A percentile compares a stretch with the other conserved stretches of the same genome.
Evolutionary conservation across 768 basidiomycete species (phyloP).

Genomic region (Rhodosporidiobolus odoratus): DNA sequence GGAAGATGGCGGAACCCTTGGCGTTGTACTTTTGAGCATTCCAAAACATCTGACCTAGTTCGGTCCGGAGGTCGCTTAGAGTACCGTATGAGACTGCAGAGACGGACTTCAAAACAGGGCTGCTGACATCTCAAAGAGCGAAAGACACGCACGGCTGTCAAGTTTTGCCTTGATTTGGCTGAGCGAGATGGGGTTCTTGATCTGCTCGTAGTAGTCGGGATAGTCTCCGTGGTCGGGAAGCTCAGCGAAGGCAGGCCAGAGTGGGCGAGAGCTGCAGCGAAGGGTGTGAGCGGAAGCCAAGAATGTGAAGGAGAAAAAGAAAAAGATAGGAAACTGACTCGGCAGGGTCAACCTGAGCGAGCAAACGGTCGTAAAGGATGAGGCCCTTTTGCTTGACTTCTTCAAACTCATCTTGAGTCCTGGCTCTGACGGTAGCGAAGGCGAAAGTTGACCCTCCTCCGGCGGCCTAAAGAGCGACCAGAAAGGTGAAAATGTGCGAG

Average conservation of each 20-base stretch:
- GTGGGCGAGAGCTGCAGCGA: slow-evolving; percentile 4
- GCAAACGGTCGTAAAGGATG: slow-evolving; percentile 24
- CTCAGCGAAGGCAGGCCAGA: slow-evolving; percentile 28
- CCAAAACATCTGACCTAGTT: slow-evolving; percentile 38
- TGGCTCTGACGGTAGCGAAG: background rate
- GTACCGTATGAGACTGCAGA: slow-evolving; percentile 12
- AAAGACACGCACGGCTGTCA: slow-evolving; percentile 22
- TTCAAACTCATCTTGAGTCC: slow-evolving; percentile 11
- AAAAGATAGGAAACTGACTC: background rate
- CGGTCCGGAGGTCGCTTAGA: slow-evolving; percentile 25
- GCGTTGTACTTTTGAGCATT: slow-evolving; percentile 42
- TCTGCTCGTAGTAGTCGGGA: slow-evolving; percentile 39
- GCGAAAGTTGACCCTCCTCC: background rate
- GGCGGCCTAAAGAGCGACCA: no score
- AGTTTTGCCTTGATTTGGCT: slow-evolving; percentile 33
- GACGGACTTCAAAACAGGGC: background rate
- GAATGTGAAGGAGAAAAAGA: no score
- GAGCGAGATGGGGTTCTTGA: slow-evolving; percentile 41
- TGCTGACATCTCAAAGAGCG: background rate
- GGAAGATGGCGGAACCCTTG: slow-evolving; percentile 34
- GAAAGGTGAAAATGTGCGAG: background rate
- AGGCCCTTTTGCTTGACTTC: slow-evolving; percentile 9
- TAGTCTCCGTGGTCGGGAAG: slow-evolving; percentile 26
- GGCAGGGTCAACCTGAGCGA: background rate
- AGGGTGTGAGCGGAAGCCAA: background rate